Evolutionary conservation across 2,329 filamentous ascomycete species (phyloP).

Genomic region (Fusarium nelsonii): DNA sequence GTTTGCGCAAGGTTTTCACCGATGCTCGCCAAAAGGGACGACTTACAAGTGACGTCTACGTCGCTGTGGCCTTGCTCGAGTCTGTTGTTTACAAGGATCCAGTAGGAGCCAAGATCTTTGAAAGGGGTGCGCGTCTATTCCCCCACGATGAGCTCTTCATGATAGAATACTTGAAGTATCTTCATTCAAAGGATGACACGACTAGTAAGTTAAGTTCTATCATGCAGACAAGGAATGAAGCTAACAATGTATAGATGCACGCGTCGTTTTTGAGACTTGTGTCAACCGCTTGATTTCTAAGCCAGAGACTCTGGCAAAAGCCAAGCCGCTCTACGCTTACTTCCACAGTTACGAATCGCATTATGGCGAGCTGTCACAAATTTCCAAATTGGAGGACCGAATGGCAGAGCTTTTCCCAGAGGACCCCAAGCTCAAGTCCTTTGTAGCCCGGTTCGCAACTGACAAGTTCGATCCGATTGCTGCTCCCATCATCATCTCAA

Average conservation of each 20-base stretch:
- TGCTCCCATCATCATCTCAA: slow-evolving; percentile 86
- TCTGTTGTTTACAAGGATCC: slow-evolving; percentile 96
- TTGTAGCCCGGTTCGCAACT: slow-evolving; percentile 79
- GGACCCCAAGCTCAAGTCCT: slow-evolving; percentile 81
- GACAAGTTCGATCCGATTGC: slow-evolving; percentile 82
- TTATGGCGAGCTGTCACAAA: slow-evolving; percentile 91
- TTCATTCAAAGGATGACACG: slow-evolving; percentile 91
- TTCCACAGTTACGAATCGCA: slow-evolving; percentile 96
- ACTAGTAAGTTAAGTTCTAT: slow-evolving; percentile 75
- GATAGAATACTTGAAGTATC: slow-evolving; percentile 94
- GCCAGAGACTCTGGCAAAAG: slow-evolving; percentile 77
- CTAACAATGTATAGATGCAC: slow-evolving; percentile 74
- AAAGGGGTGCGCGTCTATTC: slow-evolving; percentile 92
- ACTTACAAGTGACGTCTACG: slow-evolving; percentile 93
- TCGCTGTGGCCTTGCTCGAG: slow-evolving; percentile 92
- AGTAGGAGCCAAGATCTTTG: slow-evolving; percentile 94
- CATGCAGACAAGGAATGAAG: neutral
- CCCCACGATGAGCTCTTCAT: slow-evolving; percentile 94
- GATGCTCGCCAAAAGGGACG: slow-evolving; percentile 89
- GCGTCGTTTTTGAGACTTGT: slow-evolving; percentile 95
- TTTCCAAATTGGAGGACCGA: slow-evolving; percentile 88
- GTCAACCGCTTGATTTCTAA: slow-evolving; percentile 85
- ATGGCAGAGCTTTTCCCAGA: slow-evolving; percentile 96
- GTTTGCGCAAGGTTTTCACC: slow-evolving; percentile 87
- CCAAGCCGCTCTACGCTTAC: slow-evolving; percentile 88